Percentiles rank a stretch among this genome's conserved stretches.
These are phyloP conservation scores for Suillus cothurnatus DNA, from an alignment of 768 basidiomycete species.

Conservation along the genomic window DNA sequence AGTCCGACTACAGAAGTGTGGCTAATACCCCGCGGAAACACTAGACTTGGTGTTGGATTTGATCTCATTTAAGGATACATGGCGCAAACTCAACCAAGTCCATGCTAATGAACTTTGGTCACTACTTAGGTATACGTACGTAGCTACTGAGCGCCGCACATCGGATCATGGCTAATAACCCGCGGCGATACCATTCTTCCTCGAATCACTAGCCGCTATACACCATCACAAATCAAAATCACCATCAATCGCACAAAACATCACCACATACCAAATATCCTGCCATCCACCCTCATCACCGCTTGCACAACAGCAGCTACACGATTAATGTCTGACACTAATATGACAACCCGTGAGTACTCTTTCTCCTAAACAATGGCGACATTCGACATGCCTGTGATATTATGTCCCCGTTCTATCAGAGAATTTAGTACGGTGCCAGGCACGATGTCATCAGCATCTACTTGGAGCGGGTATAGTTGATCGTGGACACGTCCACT, in stretches of 20 bases:
- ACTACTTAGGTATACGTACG: not conserved
- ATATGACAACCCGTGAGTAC: not conserved
- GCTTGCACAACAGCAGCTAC: constrained; percentile 77
- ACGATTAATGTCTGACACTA: constrained; percentile 70
- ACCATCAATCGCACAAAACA: not conserved
- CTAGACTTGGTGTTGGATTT: not conserved
- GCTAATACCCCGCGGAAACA: not conserved
- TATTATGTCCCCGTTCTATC: constrained; percentile 64
- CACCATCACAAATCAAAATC: constrained; percentile 4
- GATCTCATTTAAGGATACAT: not conserved
- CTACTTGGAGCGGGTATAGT: constrained; percentile 66
- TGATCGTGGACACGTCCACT: constrained; percentile 85
- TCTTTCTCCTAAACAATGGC: not conserved
- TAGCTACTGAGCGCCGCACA: not conserved
- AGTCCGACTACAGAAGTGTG: not conserved
- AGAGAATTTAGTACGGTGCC: constrained; percentile 57
- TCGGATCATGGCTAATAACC: constrained; percentile 60
- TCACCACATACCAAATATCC: constrained; percentile 59
- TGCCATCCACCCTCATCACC: constrained; percentile 51
- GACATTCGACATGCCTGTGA: constrained; percentile 61
- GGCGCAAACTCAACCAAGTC: not conserved
- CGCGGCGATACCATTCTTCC: constrained; percentile 91
- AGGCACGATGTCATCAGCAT: constrained; percentile 66
- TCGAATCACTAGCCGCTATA: constrained; percentile 84
- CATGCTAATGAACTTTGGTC: not conserved